Conservation (phyloP, 345 rosid species). For the Ceriops decandra region DNA sequence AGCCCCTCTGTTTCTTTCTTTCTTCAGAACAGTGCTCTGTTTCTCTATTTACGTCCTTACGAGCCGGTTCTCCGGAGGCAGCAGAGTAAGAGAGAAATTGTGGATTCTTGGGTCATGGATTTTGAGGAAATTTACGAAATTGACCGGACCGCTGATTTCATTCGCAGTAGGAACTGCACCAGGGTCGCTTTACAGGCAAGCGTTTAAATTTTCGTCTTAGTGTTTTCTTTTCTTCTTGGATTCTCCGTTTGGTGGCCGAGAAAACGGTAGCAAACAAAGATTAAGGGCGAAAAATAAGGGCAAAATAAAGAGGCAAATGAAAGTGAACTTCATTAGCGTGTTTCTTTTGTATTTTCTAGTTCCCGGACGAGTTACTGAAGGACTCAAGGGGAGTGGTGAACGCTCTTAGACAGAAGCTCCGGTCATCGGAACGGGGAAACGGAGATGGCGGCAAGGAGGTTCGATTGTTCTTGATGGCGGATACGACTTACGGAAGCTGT, state of each 20-base stretch:
- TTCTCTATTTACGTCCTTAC: no score
- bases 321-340: background rate
- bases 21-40: no score
- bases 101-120: conserved; percentile 30
- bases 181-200: conserved; percentile 80
- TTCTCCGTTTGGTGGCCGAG: background rate
- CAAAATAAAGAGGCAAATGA: background rate
- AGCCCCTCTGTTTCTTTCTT: no score
- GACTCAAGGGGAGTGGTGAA: conserved; percentile 56
- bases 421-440: conserved; percentile 29
- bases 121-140: conserved; percentile 55
- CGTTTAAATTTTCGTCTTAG: background rate
- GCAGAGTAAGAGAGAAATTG: no score
- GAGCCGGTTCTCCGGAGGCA: no score
- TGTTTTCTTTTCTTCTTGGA: background rate
- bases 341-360: conserved; percentile 32
- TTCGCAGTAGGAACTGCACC: conserved; percentile 46
- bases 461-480: conserved; percentile 80
- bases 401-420: conserved; percentile 38
- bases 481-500: conserved; percentile 86
- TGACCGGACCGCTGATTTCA: conserved; percentile 56
- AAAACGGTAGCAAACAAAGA: background rate
- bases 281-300: background rate
- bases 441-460: conserved; percentile 43
- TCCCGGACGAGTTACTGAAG: conserved; percentile 80